Evolutionary conservation across 306 rosid species (phyloP).

Genomic region (Mimosa bimucronata): DNA sequence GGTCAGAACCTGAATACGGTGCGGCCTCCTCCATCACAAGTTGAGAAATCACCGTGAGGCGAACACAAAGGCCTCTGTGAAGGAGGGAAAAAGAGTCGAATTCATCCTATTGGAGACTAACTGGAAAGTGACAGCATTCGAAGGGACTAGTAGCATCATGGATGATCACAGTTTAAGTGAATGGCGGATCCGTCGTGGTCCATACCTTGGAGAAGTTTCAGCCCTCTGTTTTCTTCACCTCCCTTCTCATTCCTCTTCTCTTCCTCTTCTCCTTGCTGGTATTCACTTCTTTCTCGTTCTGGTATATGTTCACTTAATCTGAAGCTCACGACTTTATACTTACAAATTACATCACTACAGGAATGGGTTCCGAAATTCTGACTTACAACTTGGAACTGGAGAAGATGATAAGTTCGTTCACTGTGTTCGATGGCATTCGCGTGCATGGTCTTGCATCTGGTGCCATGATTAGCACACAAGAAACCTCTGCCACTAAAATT

Average conservation of each 20-base stretch:
- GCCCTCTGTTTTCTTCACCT: conserved; percentile 81
- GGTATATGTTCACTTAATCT: neutral
- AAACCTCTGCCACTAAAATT: conserved; percentile 33
- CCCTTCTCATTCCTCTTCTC: conserved; percentile 55
- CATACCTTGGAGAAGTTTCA: conserved; percentile 89
- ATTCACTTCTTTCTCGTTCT: neutral
- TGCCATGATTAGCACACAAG: conserved; percentile 4
- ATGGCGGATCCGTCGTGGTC: conserved; percentile 64
- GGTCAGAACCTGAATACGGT: neutral
- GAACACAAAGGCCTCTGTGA: neutral
- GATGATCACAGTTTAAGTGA: conserved; percentile 38
- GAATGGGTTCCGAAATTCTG: conserved; percentile 80
- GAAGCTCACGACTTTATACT: conserved; percentile 13
- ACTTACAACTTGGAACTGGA: conserved; percentile 62
- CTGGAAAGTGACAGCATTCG: neutral
- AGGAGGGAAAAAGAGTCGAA: neutral
- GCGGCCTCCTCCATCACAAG: neutral
- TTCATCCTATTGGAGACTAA: neutral
- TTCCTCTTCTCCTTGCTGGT: conserved; percentile 81
- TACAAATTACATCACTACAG: conserved; percentile 42
- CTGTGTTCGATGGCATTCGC: conserved; percentile 86
- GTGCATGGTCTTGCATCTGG: conserved; percentile 77
- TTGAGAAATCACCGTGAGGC: no score
- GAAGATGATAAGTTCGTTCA: conserved; percentile 47
- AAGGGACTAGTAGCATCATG: conserved; percentile 21